These are phyloP conservation scores for Heimioporus punctisporus DNA, from an alignment of 1,284 basidiomycete genomes.

Conservation along the genomic window DNA sequence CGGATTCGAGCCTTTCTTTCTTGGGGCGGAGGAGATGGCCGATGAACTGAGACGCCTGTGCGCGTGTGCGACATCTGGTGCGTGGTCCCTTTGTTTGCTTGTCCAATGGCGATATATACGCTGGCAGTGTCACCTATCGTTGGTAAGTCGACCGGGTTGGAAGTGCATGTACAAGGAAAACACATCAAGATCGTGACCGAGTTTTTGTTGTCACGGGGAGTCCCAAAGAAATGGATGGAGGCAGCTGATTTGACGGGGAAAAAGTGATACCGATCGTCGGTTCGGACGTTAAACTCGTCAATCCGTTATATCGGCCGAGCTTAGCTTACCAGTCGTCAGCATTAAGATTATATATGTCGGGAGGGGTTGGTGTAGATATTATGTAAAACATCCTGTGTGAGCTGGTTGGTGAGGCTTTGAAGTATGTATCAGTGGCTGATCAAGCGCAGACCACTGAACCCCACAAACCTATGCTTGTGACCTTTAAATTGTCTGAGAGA, in stretches of 20 bases:
- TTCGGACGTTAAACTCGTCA: too few species aligned
- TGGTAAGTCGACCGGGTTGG: conserved; percentile 56
- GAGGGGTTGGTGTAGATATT: too few species aligned
- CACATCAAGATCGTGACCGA: conserved; percentile 70
- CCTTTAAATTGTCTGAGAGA: too few species aligned
- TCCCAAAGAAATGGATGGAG: conserved; percentile 83
- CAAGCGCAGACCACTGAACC: too few species aligned
- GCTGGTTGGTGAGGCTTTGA: too few species aligned
- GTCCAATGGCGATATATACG: not conserved
- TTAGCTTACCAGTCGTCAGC: too few species aligned
- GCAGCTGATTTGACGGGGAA: conserved; percentile 29
- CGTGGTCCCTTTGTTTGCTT: conserved; percentile 6
- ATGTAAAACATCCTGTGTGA: too few species aligned
- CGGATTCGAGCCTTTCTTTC: conserved; percentile 76
- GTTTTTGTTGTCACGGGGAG: conserved; percentile 61
- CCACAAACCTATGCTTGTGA: too few species aligned
- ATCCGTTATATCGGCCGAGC: too few species aligned
- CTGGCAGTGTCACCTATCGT: conserved; percentile 54
- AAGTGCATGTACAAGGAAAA: conserved; percentile 84
- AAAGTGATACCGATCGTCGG: conserved; percentile 11
- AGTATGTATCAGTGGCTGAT: too few species aligned
- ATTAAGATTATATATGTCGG: too few species aligned
- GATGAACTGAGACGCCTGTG: conserved; percentile 80
- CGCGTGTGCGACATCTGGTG: conserved; percentile 78
- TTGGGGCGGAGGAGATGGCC: conserved; percentile 72